Evolutionary conservation across 768 basidiomycete genomes (phyloP).

Genomic region (Phanerochaete carnosa): DNA sequence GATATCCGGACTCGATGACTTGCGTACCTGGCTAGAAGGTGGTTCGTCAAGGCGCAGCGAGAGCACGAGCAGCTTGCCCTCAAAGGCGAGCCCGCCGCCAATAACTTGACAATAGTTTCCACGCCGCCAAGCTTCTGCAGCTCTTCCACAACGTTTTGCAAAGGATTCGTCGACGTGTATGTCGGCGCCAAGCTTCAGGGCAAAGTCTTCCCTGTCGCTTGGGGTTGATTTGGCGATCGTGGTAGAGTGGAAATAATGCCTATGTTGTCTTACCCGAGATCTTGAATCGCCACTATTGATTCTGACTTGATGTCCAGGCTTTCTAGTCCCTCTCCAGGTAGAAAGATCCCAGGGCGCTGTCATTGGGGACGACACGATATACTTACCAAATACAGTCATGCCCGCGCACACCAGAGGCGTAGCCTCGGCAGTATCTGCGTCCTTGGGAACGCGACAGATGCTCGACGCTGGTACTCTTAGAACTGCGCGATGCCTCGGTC

Average conservation of each 20-base stretch:
- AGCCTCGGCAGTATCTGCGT: constrained; percentile 23
- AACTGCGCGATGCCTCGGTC: constrained; percentile 30
- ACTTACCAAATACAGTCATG: constrained; percentile 35
- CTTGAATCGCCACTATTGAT: constrained; percentile 36
- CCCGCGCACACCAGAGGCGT: constrained; percentile 34
- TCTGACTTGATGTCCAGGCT: constrained; percentile 28
- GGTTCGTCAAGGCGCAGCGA: constrained; percentile 14
- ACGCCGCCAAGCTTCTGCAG: constrained; percentile 37
- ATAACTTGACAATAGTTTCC: constrained; percentile 32
- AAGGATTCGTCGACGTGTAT: constrained; percentile 32
- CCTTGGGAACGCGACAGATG: constrained; percentile 20
- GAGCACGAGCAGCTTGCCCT: constrained; percentile 21
- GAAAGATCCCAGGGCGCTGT: background rate
- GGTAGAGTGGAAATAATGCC: background rate
- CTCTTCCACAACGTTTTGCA: constrained; percentile 25
- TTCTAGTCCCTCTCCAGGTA: constrained; percentile 20
- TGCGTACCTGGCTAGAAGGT: constrained; percentile 17
- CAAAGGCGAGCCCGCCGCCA: constrained; percentile 18
- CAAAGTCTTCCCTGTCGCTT: constrained; percentile 29
- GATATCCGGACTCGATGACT: background rate
- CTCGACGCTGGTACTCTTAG: constrained; percentile 21
- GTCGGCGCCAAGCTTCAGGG: constrained; percentile 35
- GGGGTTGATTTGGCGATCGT: constrained; percentile 32
- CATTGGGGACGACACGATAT: background rate
- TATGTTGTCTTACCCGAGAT: constrained; percentile 25